Percentiles rank a stretch among this genome's conserved stretches.
Evolutionary conservation across 2,329 filamentous ascomycete species (phyloP).

Genomic region (Epichloe gansuensis): DNA sequence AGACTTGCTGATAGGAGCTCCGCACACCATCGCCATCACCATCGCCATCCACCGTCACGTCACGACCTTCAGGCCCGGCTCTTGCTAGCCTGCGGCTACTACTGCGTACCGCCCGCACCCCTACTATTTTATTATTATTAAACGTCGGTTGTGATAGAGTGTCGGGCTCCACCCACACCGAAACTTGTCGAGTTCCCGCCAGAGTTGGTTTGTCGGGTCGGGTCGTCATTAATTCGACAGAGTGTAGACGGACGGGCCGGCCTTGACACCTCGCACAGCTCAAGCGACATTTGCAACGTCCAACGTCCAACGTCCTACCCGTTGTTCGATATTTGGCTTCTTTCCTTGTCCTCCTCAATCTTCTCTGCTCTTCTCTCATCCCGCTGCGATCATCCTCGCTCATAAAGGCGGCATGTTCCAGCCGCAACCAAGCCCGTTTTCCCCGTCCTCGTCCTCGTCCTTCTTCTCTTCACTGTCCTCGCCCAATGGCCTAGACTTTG

Average conservation of each 20-base stretch:
- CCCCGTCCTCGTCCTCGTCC: constrained; percentile 28
- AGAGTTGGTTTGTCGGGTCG: background rate
- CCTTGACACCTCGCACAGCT: constrained; percentile 2
- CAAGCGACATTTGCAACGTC: background rate
- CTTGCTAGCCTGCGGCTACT: constrained; percentile 5
- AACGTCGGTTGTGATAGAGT: background rate
- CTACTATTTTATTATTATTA: too few relatives aligned
- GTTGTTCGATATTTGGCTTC: background rate
- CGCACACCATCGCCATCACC: background rate
- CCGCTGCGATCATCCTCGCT: background rate
- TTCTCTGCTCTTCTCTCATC: background rate
- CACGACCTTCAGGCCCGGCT: background rate
- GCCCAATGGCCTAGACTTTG: constrained; percentile 26
- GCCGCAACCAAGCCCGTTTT: constrained; percentile 38
- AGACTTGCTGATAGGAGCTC: background rate
- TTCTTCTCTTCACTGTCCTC: constrained; percentile 17
- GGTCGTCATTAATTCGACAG: background rate
- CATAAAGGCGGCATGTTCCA: constrained; percentile 38
- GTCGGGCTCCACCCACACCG: constrained; percentile 1
- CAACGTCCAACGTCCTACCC: background rate
- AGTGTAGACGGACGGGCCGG: background rate
- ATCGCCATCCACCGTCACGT: too few relatives aligned
- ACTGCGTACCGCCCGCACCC: background rate
- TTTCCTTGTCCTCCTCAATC: background rate
- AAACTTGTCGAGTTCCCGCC: background rate